Base-by-base conservation (phyloP, 345 rosid species). In the Bruguiera parviflora region DNA sequence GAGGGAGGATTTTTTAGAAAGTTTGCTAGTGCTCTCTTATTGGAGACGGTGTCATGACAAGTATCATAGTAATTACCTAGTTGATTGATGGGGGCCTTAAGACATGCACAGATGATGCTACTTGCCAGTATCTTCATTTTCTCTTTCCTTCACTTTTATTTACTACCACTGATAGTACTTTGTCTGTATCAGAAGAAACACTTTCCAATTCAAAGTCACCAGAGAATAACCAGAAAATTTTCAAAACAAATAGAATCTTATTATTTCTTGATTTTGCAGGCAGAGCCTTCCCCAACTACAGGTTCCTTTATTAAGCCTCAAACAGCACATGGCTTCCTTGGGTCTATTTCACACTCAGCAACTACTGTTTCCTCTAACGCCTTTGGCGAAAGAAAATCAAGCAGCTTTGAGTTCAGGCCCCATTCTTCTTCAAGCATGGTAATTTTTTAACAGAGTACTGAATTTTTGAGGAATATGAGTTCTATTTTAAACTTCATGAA, bases 261-360 rank as follows among this genome's bases (percentile, higher is more conserved):
- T 31, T 52, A n/a, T 39, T 67, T 81, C 61, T 60, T 71, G 52
- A 43, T 73, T 72, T 82, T 79, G 75, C 88, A 92, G 99, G 85
- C 87, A 39, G 99, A 92, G 77, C 98, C 98, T 70, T 95, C 98
- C 53, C 99, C 98, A 68, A 90, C 99, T 59, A 88, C 96, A 8
- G 99, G 99, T 60, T 87, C 98, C 66, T 80, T 95, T 71, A 58
- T 76, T 53, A 90, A 92, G 75, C 87, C 88, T 80, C 93, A 78
- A 56, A 58, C 81, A 39, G 53, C 71, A 63, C 86, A 79, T 51
- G 83, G 75, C 18, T 65, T 79, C 75, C 35, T 68, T 61, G 70
- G 79, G 55, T 80, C 84, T 27, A 75, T 64, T 75, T 62, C 87
- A 60, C 77, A 76, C 78, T 63, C 83, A 10, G 83, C 76, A 21